Conservation (phyloP, 2,329 filamentous ascomycete genomes). For the Nigrospora oryzae region DNA sequence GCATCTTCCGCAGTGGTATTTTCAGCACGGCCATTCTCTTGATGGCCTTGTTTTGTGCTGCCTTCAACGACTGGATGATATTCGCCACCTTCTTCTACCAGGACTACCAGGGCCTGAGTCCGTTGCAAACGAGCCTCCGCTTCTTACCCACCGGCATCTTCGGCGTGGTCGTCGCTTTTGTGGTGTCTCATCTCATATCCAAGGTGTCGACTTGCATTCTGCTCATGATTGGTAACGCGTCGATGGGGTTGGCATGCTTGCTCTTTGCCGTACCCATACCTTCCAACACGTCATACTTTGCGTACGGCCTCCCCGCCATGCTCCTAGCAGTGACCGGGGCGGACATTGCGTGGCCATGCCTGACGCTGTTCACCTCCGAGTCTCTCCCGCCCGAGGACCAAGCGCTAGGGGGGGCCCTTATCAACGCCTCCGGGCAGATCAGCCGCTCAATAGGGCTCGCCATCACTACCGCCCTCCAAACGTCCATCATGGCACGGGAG, state of each 20-base stretch:
- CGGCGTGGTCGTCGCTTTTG: conserved; percentile 47
- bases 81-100: conserved; percentile 66
- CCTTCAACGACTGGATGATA: conserved; percentile 61
- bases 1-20: conserved; percentile 48
- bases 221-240: conserved; percentile 47
- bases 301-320: conserved; percentile 60
- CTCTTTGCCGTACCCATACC: conserved; percentile 59
- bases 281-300: conserved; percentile 54
- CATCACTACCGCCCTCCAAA: conserved; percentile 56
- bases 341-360: conserved; percentile 57
- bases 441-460: conserved; percentile 59
- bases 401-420: conserved; percentile 57
- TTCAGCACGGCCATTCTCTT: conserved; percentile 58
- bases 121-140: conserved; percentile 59
- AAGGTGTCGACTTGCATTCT: conserved; percentile 51
- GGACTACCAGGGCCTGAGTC: conserved; percentile 51
- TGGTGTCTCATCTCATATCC: conserved; percentile 47
- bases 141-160: conserved; percentile 59
- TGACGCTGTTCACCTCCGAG: conserved; percentile 59
- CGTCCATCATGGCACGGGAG: conserved; percentile 45
- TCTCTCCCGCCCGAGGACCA: conserved; percentile 55
- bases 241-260: conserved; percentile 45
- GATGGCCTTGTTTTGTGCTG: conserved; percentile 58
- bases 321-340: conserved; percentile 56
- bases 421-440: conserved; percentile 58